Base-by-base conservation (phyloP, 192 early-diverging fungal genomes). In the Mortierella alpina region DNA sequence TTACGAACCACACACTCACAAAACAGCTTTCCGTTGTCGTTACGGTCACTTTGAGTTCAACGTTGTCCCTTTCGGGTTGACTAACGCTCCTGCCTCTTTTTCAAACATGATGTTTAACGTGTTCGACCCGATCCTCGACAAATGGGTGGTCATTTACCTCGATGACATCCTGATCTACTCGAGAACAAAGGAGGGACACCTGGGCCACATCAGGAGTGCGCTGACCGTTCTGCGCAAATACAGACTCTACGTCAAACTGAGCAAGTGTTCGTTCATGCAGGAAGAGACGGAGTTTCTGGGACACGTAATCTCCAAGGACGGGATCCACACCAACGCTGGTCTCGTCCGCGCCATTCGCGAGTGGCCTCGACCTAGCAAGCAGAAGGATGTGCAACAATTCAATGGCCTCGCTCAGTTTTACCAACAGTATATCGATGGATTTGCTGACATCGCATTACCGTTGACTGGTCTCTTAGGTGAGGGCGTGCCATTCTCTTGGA, bases 21-120 rank as follows among this genome's bases (percentile, higher is more conserved):
- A 31, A 31, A 31, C 31, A 31, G 31, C 31, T 1, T 31, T 31
- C 3, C 31, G 31, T 2, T 31, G 31, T 31, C 51, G 51, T 13
- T 53, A 53, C 13, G 51, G 51, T 20, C 13, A 65, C 10, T 93
- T 68, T 54, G 77, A 91, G 60, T 90, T 84, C 41, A 53, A 70
- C 2, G 88, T 91, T 20, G 81, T 93, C 62, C 89, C 90, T 0
- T 90, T 91, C 55, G 91, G 91, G 0, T 66, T 94, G 3, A 84
- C 82, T 22, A 90, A 90, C 68, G 86, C 87, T 31, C 31, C 31
- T 3, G 3, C 31, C 31, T 31, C 31, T 1, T 92, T 89, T 72
- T 84, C 85, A 60, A 49, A 40, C 1, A 59, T 87, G 6, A 88
- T 88, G 70, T 83, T 76, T 54, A 63, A 65, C 12, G 58, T 88